Evolutionary conservation across 1,284 basidiomycete genomes (phyloP).

Genomic region (Ceratobasidium sp.): DNA sequence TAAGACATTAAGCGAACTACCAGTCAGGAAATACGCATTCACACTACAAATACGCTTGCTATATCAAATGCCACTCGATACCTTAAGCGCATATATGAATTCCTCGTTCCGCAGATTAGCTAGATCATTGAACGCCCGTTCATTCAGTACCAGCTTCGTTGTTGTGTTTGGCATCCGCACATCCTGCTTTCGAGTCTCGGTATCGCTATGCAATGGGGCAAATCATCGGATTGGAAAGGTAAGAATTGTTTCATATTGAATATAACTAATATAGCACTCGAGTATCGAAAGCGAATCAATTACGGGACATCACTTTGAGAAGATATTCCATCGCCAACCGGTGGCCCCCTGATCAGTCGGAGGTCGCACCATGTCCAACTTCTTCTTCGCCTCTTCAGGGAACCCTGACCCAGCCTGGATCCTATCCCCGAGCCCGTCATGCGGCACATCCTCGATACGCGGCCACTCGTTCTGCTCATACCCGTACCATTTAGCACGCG

Average conservation of each 20-base stretch:
- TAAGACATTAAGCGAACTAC: too few species aligned
- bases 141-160: slow-evolving; percentile 48
- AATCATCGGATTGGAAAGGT: too few species aligned
- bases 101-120: slow-evolving; percentile 58
- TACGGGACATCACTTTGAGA: slow-evolving; percentile 1
- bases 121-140: slow-evolving; percentile 56
- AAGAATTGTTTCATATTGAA: too few species aligned
- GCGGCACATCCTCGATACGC: slow-evolving; percentile 18
- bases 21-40: too few species aligned
- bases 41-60: too few species aligned
- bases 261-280: too few species aligned
- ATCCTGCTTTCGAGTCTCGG: slow-evolving; percentile 45
- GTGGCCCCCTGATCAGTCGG: neutral
- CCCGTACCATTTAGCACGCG: slow-evolving; percentile 31
- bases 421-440: neutral
- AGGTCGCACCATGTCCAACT: slow-evolving; percentile 5
- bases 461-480: slow-evolving; percentile 10
- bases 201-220: too few species aligned
- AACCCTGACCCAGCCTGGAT: neutral
- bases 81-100: slow-evolving; percentile 55
- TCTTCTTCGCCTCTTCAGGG: neutral
- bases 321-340: neutral
- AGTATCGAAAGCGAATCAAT: too few species aligned
- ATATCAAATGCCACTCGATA: too few species aligned
- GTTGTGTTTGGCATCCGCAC: slow-evolving; percentile 41